Evolutionary conservation across 192 early-diverging fungal genomes (phyloP).

Genomic region (Backusella mclennaniae): DNA sequence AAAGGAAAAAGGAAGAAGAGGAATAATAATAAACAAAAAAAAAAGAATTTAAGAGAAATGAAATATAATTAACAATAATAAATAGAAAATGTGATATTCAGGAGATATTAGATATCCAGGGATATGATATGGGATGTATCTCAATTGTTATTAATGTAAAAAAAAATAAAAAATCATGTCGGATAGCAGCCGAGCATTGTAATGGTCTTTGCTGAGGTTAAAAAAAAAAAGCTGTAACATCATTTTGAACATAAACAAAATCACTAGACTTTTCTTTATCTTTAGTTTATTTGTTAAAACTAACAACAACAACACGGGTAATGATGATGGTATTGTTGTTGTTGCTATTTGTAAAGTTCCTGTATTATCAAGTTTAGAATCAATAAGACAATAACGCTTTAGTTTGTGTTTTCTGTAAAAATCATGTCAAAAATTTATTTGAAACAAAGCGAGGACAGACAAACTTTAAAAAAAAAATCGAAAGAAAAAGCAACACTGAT

Average conservation of each 20-base stretch:
- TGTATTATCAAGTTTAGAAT: too few relatives aligned
- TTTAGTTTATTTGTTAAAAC: background rate
- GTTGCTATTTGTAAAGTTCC: too few relatives aligned
- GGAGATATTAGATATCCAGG: conserved; percentile 5
- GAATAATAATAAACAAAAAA: background rate
- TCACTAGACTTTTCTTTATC: background rate
- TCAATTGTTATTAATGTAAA: background rate
- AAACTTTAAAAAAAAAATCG: background rate
- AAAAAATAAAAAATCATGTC: background rate
- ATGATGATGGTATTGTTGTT: background rate
- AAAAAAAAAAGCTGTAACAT: background rate
- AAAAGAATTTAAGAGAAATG: background rate
- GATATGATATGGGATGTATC: background rate
- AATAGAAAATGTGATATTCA: conserved; percentile 12
- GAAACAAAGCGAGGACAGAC: background rate
- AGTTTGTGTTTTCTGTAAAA: background rate
- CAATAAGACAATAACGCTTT: background rate
- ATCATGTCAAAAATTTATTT: background rate
- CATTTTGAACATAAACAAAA: background rate
- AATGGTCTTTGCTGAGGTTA: background rate
- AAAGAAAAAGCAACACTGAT: background rate
- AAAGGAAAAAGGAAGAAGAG: background rate
- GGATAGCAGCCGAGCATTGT: background rate
- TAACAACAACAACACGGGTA: background rate
- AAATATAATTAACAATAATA: background rate